phyloP scores from a whole-genome alignment of 805 yeast genomes.

The Saturnispora serradocipensis region DNA sequence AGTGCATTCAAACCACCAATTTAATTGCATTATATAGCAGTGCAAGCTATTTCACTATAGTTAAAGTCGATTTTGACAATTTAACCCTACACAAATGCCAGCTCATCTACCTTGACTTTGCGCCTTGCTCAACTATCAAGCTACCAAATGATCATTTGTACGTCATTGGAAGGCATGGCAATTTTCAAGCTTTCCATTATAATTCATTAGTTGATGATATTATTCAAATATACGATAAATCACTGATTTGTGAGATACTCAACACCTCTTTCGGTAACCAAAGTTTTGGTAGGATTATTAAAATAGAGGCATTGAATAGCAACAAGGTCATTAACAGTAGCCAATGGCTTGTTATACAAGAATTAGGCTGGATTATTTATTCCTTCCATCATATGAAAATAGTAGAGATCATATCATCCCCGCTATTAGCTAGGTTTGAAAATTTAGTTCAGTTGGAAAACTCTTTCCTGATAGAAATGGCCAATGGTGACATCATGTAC shows the following conservation, averaged over 20 bases:
- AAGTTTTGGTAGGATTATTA: constrained; percentile 17
- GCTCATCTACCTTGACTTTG: constrained; percentile 15
- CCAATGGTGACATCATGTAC: constrained; percentile 16
- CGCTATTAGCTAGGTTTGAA: constrained; percentile 17
- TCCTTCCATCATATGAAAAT: constrained; percentile 9
- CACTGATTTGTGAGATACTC: neutral
- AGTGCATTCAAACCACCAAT: constrained; percentile 1
- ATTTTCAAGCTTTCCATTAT: constrained; percentile 15
- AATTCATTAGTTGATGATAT: constrained; percentile 3
- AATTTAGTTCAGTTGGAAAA: constrained; percentile 9
- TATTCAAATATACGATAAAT: constrained; percentile 1
- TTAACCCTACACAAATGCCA: constrained; percentile 1
- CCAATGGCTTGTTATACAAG: constrained; percentile 21
- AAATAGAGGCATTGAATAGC: constrained; percentile 9
- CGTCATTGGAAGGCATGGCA: constrained; percentile 17
- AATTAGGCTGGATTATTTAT: constrained; percentile 25
- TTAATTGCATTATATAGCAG: constrained; percentile 3
- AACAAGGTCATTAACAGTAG: neutral
- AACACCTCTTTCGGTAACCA: constrained; percentile 10
- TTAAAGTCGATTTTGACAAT: neutral
- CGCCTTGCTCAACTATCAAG: constrained; percentile 19
- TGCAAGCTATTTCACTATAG: constrained; percentile 2
- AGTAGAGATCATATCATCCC: constrained; percentile 18
- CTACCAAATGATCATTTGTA: constrained; percentile 16
- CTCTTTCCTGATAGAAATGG: constrained; percentile 16